Conservation (phyloP, 2,329 filamentous ascomycete species). For the Trichoderma harzianum region DNA sequence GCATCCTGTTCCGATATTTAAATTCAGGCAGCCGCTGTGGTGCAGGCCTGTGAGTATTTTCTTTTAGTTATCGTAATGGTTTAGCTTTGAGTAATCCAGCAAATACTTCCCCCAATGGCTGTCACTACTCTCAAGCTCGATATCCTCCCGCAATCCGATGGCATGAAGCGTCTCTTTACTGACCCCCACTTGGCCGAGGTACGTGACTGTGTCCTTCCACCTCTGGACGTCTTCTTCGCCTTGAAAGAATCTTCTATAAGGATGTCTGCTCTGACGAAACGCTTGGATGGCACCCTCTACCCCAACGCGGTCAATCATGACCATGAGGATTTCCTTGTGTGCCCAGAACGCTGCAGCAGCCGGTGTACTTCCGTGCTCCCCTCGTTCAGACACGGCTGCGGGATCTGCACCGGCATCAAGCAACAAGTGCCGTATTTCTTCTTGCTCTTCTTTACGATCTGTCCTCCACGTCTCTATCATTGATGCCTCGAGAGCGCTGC, state of each 20-base stretch:
- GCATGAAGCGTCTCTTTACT: background rate
- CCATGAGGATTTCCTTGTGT: background rate
- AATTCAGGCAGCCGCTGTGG: no score
- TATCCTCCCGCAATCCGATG: background rate
- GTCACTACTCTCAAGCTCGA: background rate
- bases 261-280: background rate
- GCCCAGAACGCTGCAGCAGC: constrained; percentile 1
- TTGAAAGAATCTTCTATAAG: background rate
- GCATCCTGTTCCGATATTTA: no score
- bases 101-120: no score
- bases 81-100: no score
- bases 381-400: background rate
- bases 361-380: background rate
- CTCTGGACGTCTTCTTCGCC: background rate
- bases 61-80: no score
- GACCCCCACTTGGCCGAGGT: background rate
- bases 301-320: background rate
- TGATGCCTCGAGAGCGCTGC: background rate
- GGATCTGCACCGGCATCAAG: background rate
- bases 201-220: background rate
- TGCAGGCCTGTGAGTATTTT: no score
- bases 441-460: background rate
- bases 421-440: background rate
- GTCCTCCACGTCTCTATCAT: rapidly evolving
- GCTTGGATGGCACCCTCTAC: background rate